Percentiles rank a stretch among this genome's conserved stretches.
phyloP scores from a whole-genome alignment of 176 grass and related monocot genomes.

The Ananas comosus region DNA sequence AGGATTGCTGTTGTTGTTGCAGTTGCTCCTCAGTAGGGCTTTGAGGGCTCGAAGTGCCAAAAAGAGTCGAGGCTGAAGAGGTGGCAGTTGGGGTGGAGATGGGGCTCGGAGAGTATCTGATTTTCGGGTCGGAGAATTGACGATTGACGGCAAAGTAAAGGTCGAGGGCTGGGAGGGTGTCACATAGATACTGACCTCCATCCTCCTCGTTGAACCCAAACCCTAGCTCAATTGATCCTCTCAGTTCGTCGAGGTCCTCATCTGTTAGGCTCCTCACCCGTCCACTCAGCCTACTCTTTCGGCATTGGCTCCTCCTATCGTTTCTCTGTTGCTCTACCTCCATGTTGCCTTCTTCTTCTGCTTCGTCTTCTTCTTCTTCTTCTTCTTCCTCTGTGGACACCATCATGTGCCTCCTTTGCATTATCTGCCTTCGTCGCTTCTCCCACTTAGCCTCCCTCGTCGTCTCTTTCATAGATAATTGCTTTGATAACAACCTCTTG shows the following conservation, averaged over 20 bases:
- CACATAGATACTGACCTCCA: slow-evolving; percentile 39
- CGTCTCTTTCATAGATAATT: slow-evolving; percentile 45
- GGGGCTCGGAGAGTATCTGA: slow-evolving; percentile 26
- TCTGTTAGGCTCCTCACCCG: slow-evolving; percentile 30
- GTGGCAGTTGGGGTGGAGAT: slow-evolving; percentile 14
- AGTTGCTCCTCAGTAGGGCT: slow-evolving; percentile 15
- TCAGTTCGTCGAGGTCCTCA: slow-evolving; percentile 42
- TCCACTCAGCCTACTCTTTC: not conserved
- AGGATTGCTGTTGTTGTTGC: not conserved
- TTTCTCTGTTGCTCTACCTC: not conserved
- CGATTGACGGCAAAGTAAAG: slow-evolving; percentile 46
- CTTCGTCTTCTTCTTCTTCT: not conserved
- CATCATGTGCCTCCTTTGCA: slow-evolving; percentile 9
- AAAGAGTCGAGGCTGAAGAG: slow-evolving; percentile 31
- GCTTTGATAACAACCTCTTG: slow-evolving; percentile 38
- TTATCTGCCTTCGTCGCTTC: slow-evolving; percentile 35
- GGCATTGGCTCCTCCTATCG: not conserved
- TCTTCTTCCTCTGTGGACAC: not conserved
- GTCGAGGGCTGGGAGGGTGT: slow-evolving; percentile 45
- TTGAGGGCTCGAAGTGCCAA: slow-evolving; percentile 5
- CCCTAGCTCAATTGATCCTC: slow-evolving; percentile 47
- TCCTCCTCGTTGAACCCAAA: slow-evolving; percentile 42
- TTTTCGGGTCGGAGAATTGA: slow-evolving; percentile 31
- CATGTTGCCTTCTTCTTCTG: not conserved
- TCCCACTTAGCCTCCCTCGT: slow-evolving; percentile 52